phyloP scores from a whole-genome alignment of 1,284 basidiomycete species.

The Irpex lacteus region DNA sequence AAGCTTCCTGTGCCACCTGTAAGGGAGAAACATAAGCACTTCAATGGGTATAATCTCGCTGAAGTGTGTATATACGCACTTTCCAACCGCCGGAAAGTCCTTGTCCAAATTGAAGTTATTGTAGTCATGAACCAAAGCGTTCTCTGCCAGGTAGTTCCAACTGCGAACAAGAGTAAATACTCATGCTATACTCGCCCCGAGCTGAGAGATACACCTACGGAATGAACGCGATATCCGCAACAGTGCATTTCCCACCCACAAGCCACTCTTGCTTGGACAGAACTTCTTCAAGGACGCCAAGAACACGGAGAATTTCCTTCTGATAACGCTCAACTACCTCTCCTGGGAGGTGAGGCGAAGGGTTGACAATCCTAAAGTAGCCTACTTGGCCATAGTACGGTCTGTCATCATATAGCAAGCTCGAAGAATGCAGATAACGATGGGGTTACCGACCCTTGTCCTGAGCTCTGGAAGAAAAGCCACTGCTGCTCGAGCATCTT shows the following conservation, averaged over 20 bases:
- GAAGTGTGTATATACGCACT: neutral
- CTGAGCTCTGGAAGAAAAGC: conserved; percentile 14
- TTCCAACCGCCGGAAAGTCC: conserved; percentile 8
- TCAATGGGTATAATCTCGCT: too few relatives aligned
- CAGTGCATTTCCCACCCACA: conserved; percentile 18
- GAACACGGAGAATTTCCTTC: conserved; percentile 31
- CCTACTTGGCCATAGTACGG: conserved; percentile 25
- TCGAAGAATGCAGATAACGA: neutral
- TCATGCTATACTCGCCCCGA: neutral
- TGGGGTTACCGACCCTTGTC: neutral
- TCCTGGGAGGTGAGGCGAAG: conserved; percentile 25
- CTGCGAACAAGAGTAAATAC: neutral
- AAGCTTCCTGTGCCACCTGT: neutral
- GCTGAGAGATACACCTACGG: neutral
- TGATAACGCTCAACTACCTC: conserved; percentile 28
- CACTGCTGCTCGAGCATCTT: conserved; percentile 7
- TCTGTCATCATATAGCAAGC: conserved; percentile 1
- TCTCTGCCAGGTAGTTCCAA: conserved; percentile 9
- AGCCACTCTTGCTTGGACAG: conserved; percentile 15
- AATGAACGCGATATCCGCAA: conserved; percentile 18
- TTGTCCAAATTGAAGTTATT: conserved; percentile 10
- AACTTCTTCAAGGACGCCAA: conserved; percentile 30
- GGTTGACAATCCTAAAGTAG: conserved; percentile 27
- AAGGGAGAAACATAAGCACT: neutral
- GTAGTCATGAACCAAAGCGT: conserved; percentile 6